Evolutionary conservation across 2,329 filamentous ascomycete genomes (phyloP).

Genomic region (Pestalotiopsis sp.): DNA sequence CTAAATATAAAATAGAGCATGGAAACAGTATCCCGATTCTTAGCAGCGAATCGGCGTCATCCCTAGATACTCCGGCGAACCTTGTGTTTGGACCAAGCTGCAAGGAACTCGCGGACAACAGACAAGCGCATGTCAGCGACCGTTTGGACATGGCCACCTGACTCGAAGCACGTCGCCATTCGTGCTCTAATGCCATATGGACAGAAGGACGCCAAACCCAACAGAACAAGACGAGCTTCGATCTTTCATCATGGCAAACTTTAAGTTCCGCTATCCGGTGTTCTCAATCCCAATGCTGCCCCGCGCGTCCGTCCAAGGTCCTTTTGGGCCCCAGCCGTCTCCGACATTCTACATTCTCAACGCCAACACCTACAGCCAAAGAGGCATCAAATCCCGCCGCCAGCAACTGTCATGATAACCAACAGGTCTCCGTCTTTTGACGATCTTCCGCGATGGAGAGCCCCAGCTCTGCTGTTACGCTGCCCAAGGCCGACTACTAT

Average conservation of each 20-base stretch:
- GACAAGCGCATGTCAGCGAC: background rate
- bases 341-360: background rate
- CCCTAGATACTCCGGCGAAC: background rate
- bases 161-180: background rate
- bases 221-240: background rate
- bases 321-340: background rate
- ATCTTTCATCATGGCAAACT: background rate
- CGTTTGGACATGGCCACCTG: background rate
- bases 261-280: too few species aligned
- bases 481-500: constrained; percentile 18
- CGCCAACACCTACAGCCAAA: background rate
- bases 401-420: background rate
- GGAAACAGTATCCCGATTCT: too few species aligned
- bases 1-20: too few species aligned
- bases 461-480: background rate
- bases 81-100: background rate
- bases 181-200: background rate
- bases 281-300: too few species aligned
- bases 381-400: background rate
- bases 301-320: too few species aligned
- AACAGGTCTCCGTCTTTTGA: background rate
- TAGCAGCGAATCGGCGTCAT: background rate
- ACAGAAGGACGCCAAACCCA: background rate
- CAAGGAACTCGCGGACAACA: background rate
- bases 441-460: constrained; percentile 1